Conservation (phyloP, 192 early-diverging fungal species). For the Obelidium mucronatum region DNA sequence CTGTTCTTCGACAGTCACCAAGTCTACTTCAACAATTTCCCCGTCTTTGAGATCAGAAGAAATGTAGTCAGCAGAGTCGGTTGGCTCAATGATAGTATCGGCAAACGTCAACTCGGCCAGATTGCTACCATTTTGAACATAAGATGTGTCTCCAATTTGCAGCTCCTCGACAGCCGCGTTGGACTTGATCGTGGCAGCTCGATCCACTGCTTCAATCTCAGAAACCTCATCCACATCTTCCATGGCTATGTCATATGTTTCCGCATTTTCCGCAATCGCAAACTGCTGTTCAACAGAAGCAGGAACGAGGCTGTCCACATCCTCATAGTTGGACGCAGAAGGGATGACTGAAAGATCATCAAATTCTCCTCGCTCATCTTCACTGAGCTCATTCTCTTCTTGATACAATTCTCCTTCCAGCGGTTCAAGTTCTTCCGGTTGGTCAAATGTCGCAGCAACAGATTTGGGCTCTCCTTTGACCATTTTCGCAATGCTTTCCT, state of each 20-base stretch:
- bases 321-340: neutral
- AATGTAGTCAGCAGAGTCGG: neutral
- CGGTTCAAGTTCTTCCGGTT: neutral
- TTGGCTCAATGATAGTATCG: neutral
- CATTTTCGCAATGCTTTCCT: constrained; percentile 15
- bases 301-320: neutral
- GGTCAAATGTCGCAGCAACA: neutral
- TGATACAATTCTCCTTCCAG: neutral
- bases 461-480: constrained; percentile 9
- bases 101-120: neutral
- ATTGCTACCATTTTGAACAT: neutral
- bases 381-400: neutral
- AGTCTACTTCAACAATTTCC: neutral
- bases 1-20: neutral
- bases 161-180: neutral
- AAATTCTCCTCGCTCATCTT: neutral
- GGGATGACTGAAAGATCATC: neutral
- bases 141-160: neutral
- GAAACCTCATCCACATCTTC: neutral
- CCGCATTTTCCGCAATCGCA: no score
- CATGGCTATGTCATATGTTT: no score
- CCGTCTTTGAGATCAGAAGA: neutral
- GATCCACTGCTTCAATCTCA: neutral
- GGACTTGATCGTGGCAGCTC: neutral
- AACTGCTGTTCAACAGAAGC: neutral